Evolutionary conservation across 352 stramenopile genomes (phyloP).

Genomic region (Blastocystis sp.): DNA sequence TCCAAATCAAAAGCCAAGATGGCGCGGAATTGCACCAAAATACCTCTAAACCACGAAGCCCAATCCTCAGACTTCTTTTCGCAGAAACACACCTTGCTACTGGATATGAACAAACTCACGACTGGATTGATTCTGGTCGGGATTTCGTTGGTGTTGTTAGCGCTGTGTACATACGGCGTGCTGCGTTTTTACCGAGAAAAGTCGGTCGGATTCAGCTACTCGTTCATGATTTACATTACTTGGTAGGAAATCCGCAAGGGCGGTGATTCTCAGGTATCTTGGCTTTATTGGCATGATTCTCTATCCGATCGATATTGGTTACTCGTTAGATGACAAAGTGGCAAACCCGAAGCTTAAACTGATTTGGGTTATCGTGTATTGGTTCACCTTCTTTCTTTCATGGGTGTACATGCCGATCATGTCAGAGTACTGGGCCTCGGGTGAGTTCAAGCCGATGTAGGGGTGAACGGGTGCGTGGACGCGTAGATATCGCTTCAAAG

Average conservation of each 20-base stretch:
- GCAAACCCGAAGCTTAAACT: slow-evolving; percentile 47
- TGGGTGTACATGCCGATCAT: slow-evolving; percentile 66
- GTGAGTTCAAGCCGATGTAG: slow-evolving; percentile 57
- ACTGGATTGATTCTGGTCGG: slow-evolving; percentile 39
- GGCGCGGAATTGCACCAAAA: no score
- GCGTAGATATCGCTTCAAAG: slow-evolving; percentile 55
- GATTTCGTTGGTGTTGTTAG: slow-evolving; percentile 27
- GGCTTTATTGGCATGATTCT: slow-evolving; percentile 73
- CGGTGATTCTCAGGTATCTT: slow-evolving; percentile 39
- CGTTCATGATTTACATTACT: slow-evolving; percentile 45
- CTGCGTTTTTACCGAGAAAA: slow-evolving; percentile 64
- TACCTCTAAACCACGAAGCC: no score
- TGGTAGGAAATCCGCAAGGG: background rate
- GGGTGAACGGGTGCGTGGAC: background rate
- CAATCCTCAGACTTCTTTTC: no score
- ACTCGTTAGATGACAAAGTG: slow-evolving; percentile 42
- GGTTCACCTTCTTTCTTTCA: slow-evolving; percentile 70
- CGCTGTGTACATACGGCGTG: slow-evolving; percentile 20
- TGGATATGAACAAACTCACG: background rate
- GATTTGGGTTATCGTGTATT: slow-evolving; percentile 68
- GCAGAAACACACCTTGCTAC: no score
- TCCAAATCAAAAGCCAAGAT: no score
- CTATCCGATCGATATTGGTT: slow-evolving; percentile 68
- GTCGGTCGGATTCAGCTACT: slow-evolving; percentile 35
- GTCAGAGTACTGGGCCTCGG: slow-evolving; percentile 70